Percentiles rank a stretch among this genome's conserved stretches.
These are phyloP conservation scores for Huntiella decipiens DNA, from an alignment of 2,329 filamentous ascomycete genomes.

Conservation along the genomic window DNA sequence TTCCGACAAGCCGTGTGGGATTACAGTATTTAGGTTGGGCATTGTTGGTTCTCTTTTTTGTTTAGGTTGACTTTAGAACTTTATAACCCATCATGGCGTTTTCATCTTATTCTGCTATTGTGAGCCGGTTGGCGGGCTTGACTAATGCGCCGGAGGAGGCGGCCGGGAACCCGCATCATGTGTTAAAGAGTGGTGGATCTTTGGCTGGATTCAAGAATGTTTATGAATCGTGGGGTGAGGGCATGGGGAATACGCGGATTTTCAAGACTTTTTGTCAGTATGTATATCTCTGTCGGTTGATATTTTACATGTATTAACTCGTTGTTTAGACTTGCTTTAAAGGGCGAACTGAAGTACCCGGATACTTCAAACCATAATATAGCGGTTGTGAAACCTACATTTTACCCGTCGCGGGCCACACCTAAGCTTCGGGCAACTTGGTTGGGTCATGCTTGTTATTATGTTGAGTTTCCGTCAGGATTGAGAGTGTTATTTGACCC, in stretches of 20 bases:
- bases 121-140: constrained; percentile 15
- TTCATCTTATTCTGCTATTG: constrained; percentile 8
- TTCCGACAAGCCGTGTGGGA: not conserved
- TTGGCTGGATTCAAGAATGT: constrained; percentile 30
- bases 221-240: constrained; percentile 25
- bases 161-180: constrained; percentile 22
- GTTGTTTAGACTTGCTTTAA: constrained; percentile 20
- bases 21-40: not conserved
- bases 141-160: constrained; percentile 19
- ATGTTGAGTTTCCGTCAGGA: constrained; percentile 72
- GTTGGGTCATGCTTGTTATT: constrained; percentile 90
- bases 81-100: not conserved
- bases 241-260: constrained; percentile 2
- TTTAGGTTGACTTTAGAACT: not conserved
- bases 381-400: constrained; percentile 44
- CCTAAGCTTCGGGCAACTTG: constrained; percentile 63
- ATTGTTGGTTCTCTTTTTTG: not conserved
- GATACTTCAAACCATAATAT: constrained; percentile 48
- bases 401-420: constrained; percentile 37
- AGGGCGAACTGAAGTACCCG: constrained; percentile 27
- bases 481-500: constrained; percentile 84
- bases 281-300: not conserved
- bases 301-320: not conserved
- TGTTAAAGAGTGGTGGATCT: constrained; percentile 21
- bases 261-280: constrained; percentile 6